Percentiles rank a stretch among this genome's conserved stretches.
These are phyloP conservation scores for Tanozyma kutaoensis DNA, from an alignment of 805 yeast genomes.

Conservation along the genomic window DNA sequence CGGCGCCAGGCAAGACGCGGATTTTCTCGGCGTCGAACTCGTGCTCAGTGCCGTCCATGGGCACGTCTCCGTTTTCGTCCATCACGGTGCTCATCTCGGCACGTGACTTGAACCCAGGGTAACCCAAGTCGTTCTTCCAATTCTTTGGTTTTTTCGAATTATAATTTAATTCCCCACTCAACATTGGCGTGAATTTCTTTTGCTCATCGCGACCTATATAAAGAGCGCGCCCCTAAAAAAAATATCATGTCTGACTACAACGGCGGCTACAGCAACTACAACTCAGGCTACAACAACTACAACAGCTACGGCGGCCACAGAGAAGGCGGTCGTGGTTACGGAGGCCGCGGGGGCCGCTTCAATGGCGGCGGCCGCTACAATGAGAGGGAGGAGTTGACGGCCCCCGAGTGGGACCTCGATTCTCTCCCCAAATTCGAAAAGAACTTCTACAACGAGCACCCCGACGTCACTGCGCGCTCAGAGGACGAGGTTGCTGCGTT, in stretches of 20 bases:
- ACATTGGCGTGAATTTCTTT: no score
- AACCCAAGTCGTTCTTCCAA: no score
- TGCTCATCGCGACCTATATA: no score
- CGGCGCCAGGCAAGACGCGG: constrained; percentile 66
- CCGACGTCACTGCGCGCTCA: constrained; percentile 60
- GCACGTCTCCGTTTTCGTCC: constrained; percentile 8
- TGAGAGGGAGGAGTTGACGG: constrained; percentile 36
- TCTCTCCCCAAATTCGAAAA: constrained; percentile 83
- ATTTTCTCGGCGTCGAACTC: constrained; percentile 44
- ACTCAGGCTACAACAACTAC: constrained; percentile 10
- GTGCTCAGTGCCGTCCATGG: constrained; percentile 24
- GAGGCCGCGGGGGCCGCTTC: constrained; percentile 11
- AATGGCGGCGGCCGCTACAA: constrained; percentile 21
- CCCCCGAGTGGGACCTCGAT: constrained; percentile 73
- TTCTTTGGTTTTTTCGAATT: no score
- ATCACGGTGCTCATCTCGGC: constrained; percentile 5
- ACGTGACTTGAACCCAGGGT: no score
- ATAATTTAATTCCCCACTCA: no score
- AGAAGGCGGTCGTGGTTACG: constrained; percentile 14
- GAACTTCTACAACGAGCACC: constrained; percentile 85
- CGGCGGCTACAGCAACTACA: constrained; percentile 11
- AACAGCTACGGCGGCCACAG: constrained; percentile 23
- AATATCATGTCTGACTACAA: no score
- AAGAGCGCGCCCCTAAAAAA: no score
- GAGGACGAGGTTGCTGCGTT: constrained; percentile 62